Conservation (phyloP, 2,329 filamentous ascomycete species). For the Cordyceps farinosa region DNA sequence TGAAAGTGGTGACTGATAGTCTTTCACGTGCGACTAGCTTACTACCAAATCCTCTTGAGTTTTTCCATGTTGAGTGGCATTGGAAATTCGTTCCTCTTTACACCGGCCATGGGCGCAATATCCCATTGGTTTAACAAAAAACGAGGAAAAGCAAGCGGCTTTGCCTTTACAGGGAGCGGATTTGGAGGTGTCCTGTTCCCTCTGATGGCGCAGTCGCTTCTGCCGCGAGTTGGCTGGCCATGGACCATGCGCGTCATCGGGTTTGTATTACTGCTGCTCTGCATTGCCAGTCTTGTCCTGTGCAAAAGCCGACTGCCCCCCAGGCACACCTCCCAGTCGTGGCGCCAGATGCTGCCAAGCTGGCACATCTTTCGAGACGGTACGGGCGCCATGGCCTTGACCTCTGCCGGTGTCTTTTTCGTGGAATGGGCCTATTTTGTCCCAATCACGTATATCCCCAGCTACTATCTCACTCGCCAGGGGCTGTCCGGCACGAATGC, state of each 20-base stretch:
- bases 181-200: conserved; percentile 49
- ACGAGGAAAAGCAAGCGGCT: conserved; percentile 69
- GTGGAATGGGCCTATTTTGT: conserved; percentile 69
- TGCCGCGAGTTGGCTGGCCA: conserved; percentile 39
- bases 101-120: conserved; percentile 67
- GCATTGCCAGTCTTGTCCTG: neutral
- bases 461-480: conserved; percentile 42
- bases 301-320: neutral
- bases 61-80: conserved; percentile 68
- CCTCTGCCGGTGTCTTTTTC: conserved; percentile 56
- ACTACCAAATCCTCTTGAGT: conserved; percentile 75
- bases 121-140: conserved; percentile 70
- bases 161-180: conserved; percentile 69
- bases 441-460: conserved; percentile 72
- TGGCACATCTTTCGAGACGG: conserved; percentile 58
- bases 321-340: neutral
- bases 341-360: conserved; percentile 43
- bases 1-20: no score
- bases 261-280: conserved; percentile 27
- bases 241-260: conserved; percentile 42
- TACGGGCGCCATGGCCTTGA: conserved; percentile 56
- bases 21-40: conserved; percentile 38
- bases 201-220: conserved; percentile 42
- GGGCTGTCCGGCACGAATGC: neutral
- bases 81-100: conserved; percentile 70